Evolutionary conservation across 2,329 filamentous ascomycete genomes (phyloP), one percentile per base, ranked within the genome.

Genomic region (Hypoxylon sp.): DNA sequence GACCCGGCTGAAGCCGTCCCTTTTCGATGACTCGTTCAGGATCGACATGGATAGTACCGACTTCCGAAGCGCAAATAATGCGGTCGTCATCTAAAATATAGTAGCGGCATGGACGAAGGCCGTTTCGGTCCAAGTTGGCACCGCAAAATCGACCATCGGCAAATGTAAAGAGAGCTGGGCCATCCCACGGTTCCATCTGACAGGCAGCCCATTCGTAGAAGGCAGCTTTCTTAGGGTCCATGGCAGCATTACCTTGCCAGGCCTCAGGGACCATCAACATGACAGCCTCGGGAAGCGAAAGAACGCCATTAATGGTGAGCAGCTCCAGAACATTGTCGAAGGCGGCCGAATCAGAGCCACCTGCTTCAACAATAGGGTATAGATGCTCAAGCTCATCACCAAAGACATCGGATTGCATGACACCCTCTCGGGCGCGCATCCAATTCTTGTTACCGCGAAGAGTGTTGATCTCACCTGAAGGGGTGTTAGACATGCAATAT

Each of bases 151-250:
- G 91, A 68, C 95, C 95, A 80, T 98, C 95, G 29, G 95, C 94
- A 82, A 98, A 98, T 5, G 94, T 98, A 85, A 98, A 98, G 33
- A 98, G 89, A 62, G 95, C 95, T 35, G 95, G 95, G 17, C 95
- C 95, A 81, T 98, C 95, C 95, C 95, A 98, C 14, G 95, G 94
- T 84, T 98, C 95, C 95, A 98, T 98, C 86, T 97, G 92, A 81
- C 95, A 98, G 73, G 94, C 94, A 76, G 95, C 95, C 94, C 95
- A 98, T 81, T 98, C 94, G 83, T 98, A 98, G 83, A 98, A 98
- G 56, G 95, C 95, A 65, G 94, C 93, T 84, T 98, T 98, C 77
- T 93, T 92, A 63, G 94, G 93, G 76, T 98, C 94, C 92, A 98
- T 97, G 67, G 90, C 86, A 39, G 90, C 85, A 81, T 98, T 98